A percentile compares a stretch with the other conserved stretches of the same genome.
Conservation (phyloP, 352 stramenopile genomes). For the Hyaloperonospora brassicae region DNA sequence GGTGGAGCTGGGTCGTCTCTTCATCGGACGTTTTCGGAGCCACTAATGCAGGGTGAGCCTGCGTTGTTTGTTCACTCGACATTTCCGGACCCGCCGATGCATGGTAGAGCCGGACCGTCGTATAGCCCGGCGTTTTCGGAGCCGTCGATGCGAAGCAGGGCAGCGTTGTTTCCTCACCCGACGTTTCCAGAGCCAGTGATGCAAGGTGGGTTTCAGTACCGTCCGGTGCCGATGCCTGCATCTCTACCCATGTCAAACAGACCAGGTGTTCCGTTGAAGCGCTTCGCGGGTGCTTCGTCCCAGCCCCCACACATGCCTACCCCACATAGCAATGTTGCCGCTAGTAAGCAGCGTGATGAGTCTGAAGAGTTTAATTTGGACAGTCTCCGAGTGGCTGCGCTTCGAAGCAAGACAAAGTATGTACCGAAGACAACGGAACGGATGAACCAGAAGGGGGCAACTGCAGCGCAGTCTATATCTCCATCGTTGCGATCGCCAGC, state of each 20-base stretch:
- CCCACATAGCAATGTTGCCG: neutral
- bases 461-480: neutral
- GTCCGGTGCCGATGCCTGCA: constrained; percentile 19
- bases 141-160: constrained; percentile 11
- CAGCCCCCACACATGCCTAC: constrained; percentile 2
- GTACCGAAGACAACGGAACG: constrained; percentile 7
- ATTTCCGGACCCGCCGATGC: no score
- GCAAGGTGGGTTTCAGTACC: constrained; percentile 41
- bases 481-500: constrained; percentile 6
- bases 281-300: constrained; percentile 8
- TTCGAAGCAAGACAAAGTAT: constrained; percentile 59
- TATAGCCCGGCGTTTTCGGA: no score
- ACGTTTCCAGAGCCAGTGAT: constrained; percentile 11
- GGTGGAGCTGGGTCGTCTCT: constrained; percentile 8
- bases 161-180: constrained; percentile 4
- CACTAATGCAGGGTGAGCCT: neutral
- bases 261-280: constrained; percentile 9
- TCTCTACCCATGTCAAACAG: constrained; percentile 5
- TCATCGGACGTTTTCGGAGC: constrained; percentile 12
- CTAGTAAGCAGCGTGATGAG: constrained; percentile 8
- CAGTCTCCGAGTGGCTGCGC: constrained; percentile 51
- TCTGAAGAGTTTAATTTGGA: constrained; percentile 46
- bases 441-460: neutral
- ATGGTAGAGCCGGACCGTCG: no score
- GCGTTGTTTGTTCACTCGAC: no score